These are phyloP conservation scores for Cyclotella kingstonii DNA, from an alignment of 108 stramenopile species.

Conservation along the genomic window DNA sequence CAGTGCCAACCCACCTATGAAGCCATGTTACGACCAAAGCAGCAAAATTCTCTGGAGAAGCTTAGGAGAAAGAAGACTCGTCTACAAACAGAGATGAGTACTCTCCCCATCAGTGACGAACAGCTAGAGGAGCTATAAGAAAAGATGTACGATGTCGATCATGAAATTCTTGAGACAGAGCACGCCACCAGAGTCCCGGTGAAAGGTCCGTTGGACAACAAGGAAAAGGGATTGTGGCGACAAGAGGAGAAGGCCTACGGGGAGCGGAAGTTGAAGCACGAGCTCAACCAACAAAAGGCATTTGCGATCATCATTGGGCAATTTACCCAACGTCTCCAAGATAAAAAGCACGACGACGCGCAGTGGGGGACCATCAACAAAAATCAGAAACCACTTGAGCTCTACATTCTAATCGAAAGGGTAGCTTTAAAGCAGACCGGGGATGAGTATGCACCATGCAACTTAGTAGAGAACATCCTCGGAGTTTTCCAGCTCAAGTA, in stretches of 20 bases:
- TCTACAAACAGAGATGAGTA: neutral
- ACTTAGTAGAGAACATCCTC: neutral
- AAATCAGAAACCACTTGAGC: conserved; percentile 1
- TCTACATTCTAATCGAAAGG: neutral
- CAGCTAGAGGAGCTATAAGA: conserved; percentile 6
- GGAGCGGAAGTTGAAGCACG: neutral
- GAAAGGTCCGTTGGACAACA: neutral
- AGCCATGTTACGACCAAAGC: neutral
- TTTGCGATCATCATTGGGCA: conserved; percentile 9
- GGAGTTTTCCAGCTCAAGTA: conserved; percentile 2
- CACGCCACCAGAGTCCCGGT: neutral
- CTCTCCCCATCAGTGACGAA: neutral
- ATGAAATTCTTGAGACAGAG: conserved; percentile 3
- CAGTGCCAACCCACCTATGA: neutral
- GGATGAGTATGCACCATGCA: conserved; percentile 7
- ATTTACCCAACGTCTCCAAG: neutral
- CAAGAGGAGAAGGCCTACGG: neutral
- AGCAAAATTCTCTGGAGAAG: conserved; percentile 5
- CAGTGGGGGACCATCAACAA: neutral
- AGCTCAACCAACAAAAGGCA: conserved; percentile 10
- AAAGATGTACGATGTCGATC: conserved; percentile 6
- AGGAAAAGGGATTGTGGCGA: conserved; percentile 1
- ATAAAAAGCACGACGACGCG: neutral
- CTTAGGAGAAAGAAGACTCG: neutral
- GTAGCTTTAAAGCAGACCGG: conserved; percentile 1